Percentiles rank a stretch among this genome's conserved stretches.
Evolutionary conservation across 1,139 yeast genomes (phyloP).

Genomic region (Torulaspora globosa): DNA sequence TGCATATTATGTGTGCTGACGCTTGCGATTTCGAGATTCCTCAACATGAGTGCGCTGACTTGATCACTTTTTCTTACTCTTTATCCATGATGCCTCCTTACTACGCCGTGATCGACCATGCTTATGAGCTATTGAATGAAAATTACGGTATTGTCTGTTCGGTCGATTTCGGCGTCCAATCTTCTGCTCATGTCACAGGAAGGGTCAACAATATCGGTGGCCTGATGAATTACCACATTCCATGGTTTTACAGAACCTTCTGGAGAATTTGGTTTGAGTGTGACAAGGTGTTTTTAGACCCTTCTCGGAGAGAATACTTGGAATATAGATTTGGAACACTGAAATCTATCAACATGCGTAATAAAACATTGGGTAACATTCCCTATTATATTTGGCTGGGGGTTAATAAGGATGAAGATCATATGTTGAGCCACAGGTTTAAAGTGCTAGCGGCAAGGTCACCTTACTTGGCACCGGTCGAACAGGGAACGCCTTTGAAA

Average conservation of each 20-base stretch:
- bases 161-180: conserved; percentile 78
- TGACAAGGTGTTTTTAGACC: conserved; percentile 73
- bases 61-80: conserved; percentile 73
- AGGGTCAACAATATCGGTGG: conserved; percentile 75
- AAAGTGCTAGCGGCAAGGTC: conserved; percentile 76
- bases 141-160: conserved; percentile 59
- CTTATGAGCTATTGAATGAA: conserved; percentile 49
- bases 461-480: conserved; percentile 65
- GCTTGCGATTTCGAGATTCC: conserved; percentile 59
- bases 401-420: conserved; percentile 55
- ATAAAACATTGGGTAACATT: conserved; percentile 60
- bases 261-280: conserved; percentile 90
- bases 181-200: conserved; percentile 61
- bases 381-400: conserved; percentile 85
- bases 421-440: conserved; percentile 46
- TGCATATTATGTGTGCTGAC: conserved; percentile 66
- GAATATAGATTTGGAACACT: conserved; percentile 79
- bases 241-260: conserved; percentile 73
- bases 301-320: conserved; percentile 75
- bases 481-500: neutral
- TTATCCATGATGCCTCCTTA: conserved; percentile 82
- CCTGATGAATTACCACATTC: conserved; percentile 60
- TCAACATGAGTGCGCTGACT: conserved; percentile 49
- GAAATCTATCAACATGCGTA: conserved; percentile 65
- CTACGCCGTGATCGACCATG: conserved; percentile 74